Base-by-base conservation (phyloP, 2,329 filamentous ascomycete species). In the Sporothrix phasma region DNA sequence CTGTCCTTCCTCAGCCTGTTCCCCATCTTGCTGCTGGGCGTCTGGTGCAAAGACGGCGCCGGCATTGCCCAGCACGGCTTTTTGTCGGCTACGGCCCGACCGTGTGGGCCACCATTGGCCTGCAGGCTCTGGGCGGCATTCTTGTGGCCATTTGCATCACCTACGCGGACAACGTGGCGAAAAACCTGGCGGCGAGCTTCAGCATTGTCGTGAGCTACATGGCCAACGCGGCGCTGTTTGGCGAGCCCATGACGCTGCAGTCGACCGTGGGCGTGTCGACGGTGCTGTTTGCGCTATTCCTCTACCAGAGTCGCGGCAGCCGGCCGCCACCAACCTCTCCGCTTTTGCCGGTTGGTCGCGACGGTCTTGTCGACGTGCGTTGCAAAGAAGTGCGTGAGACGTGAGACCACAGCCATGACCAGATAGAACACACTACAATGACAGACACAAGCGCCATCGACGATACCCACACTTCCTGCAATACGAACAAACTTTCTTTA, bases 121-220 rank as follows among this genome's bases (percentile, higher is more conserved):
- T 62, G 37, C 61, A 62, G 61, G 61, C 61, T 5, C 47, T 62
- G 17, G 61, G 61, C 17, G 61, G 61, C 3, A 51, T 62, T 7
- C 39, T 62, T 22, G 61, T 62, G 37, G 61, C 61, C 7, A 26
- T 62, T 7, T 62, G 61, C 39, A 49, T 62, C 3, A 51, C 61
- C 34, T 62, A 62, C 19, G 61, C 61, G 11, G 61, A 62, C 47
- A 62, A 62, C 26, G 47, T 62, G 10, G 47, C 61, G 22, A 62
- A 62, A 47, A 62, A 62, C 37, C 15, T 62, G 17, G 61, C 61
- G 10, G 61, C 61, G 2, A 62, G 61, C n/a, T 49, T 62, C 15
- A 62, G 61, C 61, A 53, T 62, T n/a, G 61, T 62, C 15, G 46
- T 62, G 13, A 62, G 61, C 47, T 62, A 41, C 37, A 39, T 54